Evolutionary conservation across 2,329 filamentous ascomycete species (phyloP).

Genomic region (Trichoderma atroviride): DNA sequence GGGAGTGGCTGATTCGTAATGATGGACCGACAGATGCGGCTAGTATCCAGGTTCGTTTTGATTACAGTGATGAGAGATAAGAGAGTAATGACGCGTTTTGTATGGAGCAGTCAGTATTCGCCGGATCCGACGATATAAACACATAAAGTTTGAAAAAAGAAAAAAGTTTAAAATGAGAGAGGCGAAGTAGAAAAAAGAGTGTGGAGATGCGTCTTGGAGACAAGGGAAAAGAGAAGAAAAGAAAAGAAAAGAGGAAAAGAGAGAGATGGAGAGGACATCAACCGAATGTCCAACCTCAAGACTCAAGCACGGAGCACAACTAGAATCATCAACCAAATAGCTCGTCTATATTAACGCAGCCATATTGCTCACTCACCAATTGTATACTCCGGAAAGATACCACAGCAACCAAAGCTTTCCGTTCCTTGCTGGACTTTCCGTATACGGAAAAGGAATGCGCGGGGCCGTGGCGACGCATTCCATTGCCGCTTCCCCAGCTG

Average conservation of each 20-base stretch:
- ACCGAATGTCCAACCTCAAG: neutral
- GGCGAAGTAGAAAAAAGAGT: neutral
- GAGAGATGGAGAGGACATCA: neutral
- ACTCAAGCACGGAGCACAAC: constrained; percentile 19
- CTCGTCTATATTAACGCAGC: constrained; percentile 11
- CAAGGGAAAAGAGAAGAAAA: too few species aligned
- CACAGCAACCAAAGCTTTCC: constrained; percentile 25
- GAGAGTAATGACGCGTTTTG: neutral
- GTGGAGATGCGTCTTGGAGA: constrained; percentile 7
- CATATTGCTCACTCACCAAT: neutral
- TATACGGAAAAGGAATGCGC: constrained; percentile 34
- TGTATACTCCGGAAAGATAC: constrained; percentile 13
- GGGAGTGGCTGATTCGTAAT: constrained; percentile 9
- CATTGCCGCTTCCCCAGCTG: constrained; percentile 28
- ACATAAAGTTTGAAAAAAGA: neutral
- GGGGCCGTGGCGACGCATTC: constrained; percentile 37
- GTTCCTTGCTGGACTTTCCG: constrained; percentile 23
- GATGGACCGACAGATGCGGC: constrained; percentile 24
- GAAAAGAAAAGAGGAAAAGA: neutral
- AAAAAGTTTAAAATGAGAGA: neutral
- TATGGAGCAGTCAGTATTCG: constrained; percentile 1
- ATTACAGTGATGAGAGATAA: constrained; percentile 12
- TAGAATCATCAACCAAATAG: constrained; percentile 9
- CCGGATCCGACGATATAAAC: constrained; percentile 21
- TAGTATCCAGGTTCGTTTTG: constrained; percentile 17